Base-by-base conservation (phyloP, 2,329 filamentous ascomycete species). In the Trichoderma afroharzianum region DNA sequence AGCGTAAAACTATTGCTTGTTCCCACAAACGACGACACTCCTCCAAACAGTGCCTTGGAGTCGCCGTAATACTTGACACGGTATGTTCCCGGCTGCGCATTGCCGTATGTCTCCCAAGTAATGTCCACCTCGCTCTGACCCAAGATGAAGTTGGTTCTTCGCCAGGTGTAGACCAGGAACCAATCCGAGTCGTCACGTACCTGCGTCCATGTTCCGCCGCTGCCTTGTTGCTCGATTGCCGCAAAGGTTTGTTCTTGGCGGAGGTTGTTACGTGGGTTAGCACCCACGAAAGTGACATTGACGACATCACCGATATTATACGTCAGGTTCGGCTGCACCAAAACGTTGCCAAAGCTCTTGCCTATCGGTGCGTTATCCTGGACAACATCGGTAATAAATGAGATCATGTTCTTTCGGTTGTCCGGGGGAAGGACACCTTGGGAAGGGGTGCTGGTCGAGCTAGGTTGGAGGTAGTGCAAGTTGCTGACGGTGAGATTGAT, bases 221-320 rank as follows among this genome's bases (percentile, higher is more conserved):
- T 50, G 76, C 74, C 79, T 62, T 88, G 84, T 77, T 84, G 85
- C 83, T 98, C 94, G 0, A 98, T 87, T 0, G 92, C 88, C 0
- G 91, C 91, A 80, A 90, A 98, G 0, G 94, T 97, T 3, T 85
- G 86, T 76, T 93, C 95, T 2, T 93, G 88, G 2, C 90, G 88
- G 33, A 98, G 88, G 74, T 97, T 92, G 80, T 98, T 98, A 33
- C 95, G 88, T 18, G 95, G 95, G 77, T 97, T 97, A 1, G 95
- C 95, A 18, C 91, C 95, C 3, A 95, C 88, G 80, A 98, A 98
- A 0, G 86, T 90, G 0, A 87, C 91, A 18, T 83, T 86, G 63
- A 95, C 88, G 4, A 84, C 83, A 36, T 88, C 85, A 4, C 93
- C 93, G 9, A 86, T 82, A 1, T 80, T 74, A 78, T 93, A 94